Conservation (phyloP, 768 basidiomycete species). For the Tephrocybe sp. region DNA sequence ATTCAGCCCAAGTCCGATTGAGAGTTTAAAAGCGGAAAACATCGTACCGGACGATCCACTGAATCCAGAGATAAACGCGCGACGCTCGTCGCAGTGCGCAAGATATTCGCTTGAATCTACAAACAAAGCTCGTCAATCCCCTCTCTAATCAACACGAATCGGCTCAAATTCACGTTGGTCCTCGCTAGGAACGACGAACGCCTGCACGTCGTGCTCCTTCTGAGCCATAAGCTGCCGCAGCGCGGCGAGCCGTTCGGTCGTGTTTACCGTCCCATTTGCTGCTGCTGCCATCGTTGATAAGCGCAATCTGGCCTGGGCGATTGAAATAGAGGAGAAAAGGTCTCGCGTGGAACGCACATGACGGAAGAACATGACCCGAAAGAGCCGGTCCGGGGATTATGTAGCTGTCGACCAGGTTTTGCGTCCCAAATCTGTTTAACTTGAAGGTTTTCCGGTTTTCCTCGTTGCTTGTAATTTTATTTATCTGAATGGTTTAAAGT, state of each 20-base stretch:
- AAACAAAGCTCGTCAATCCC: neutral
- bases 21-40: neutral
- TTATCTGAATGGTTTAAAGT: no score
- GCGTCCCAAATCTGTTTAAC: neutral
- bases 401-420: no score
- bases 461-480: no score
- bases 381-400: constrained; percentile 1
- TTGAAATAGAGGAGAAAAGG: constrained; percentile 4
- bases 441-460: neutral
- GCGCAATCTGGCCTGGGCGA: neutral
- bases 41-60: constrained; percentile 84
- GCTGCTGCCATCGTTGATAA: constrained; percentile 32
- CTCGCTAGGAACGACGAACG: constrained; percentile 84
- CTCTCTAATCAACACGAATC: neutral
- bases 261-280: constrained; percentile 50
- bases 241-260: constrained; percentile 55
- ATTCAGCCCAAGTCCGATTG: neutral
- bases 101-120: constrained; percentile 88
- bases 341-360: constrained; percentile 13
- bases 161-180: constrained; percentile 72
- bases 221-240: constrained; percentile 71
- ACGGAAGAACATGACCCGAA: constrained; percentile 12
- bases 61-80: constrained; percentile 91
- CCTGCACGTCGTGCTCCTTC: constrained; percentile 48
- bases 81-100: constrained; percentile 77